phyloP scores from a whole-genome alignment of 2,329 filamentous ascomycete genomes.

The Paraphoma chrysanthemicola region DNA sequence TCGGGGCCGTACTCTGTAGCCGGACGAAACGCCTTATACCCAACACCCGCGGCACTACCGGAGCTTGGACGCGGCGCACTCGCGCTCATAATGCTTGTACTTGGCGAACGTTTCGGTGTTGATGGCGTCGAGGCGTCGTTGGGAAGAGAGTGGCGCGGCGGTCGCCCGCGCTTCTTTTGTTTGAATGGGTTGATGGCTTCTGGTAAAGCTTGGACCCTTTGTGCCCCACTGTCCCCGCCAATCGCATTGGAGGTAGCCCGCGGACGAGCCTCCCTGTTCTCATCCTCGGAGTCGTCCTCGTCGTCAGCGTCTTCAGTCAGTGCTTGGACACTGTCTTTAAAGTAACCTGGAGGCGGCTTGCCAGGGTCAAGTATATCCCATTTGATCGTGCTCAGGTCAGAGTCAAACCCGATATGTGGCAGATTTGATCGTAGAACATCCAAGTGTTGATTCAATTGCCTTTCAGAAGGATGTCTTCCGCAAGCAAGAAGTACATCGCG shows the following conservation, averaged over 20 bases:
- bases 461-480: slow-evolving; percentile 66
- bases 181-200: slow-evolving; percentile 42
- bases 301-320: slow-evolving; percentile 44
- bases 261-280: slow-evolving; percentile 10
- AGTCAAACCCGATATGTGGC: slow-evolving; percentile 50
- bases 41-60: slow-evolving; percentile 31
- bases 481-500: slow-evolving; percentile 68
- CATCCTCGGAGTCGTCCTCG: slow-evolving; percentile 45
- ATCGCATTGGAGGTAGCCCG: slow-evolving; percentile 25
- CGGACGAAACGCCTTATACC: slow-evolving; percentile 53
- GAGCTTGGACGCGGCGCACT: slow-evolving; percentile 31
- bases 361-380: slow-evolving; percentile 69
- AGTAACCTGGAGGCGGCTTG: slow-evolving; percentile 50
- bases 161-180: slow-evolving; percentile 44
- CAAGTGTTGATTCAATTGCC: slow-evolving; percentile 66
- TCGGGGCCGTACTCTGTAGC: slow-evolving; percentile 36
- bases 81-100: slow-evolving; percentile 29
- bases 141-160: slow-evolving; percentile 41
- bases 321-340: slow-evolving; percentile 30
- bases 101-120: slow-evolving; percentile 22
- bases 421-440: slow-evolving; percentile 55
- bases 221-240: slow-evolving; percentile 27
- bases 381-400: slow-evolving; percentile 64
- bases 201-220: slow-evolving; percentile 37
- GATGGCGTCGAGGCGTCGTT: slow-evolving; percentile 14